Base-by-base conservation (phyloP, 75 land plant genomes). In the Isoetes taiwanensis region DNA sequence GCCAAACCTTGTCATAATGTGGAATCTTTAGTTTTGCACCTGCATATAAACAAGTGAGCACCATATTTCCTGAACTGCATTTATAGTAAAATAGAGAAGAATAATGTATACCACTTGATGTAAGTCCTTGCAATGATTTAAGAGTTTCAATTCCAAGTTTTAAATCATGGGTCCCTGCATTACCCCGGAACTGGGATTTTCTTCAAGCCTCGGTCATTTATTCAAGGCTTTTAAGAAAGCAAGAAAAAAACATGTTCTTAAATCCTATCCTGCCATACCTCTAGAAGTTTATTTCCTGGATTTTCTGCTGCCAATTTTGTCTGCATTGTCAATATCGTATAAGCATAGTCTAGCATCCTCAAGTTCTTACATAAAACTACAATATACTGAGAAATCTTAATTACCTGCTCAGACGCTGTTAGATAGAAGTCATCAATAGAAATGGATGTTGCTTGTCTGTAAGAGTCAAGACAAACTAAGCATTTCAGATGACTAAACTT, bases 381-480 rank as follows among this genome's bases (percentile, higher is more conserved):
- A 48, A 8, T 5, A 48, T 21, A 10, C 17, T 21, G 6, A 48
- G n/a, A 43, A 61, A 58, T 56, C 30, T 30, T 21, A 32, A 57
- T 33, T 54, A 86, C 97, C 95, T 93, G 95, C 52, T 72, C 90
- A 38, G 78, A 76, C 31, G 85, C 85, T 64, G 82, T 87, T 65
- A 87, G 64, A 69, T 93, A 93, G 57, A 93, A 86, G 76, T 93
- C 98, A 69, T 93, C 95, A 30, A 93, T 93, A 0, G 98, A 93
- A 17, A 93, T 42, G 6, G 95, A 72, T 6, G 90, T 89, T 30
- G 80, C 58, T 23, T 68, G 72, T 70, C 93, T 86, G 78, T 23
- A 34, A 42, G 34, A 28, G 5, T 16, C 52, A 12, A 11, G 19
- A 11, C 52, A 48, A 48, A 11, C 9, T 37, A 37, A 37, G 39